Evolutionary conservation across 2,329 filamentous ascomycete genomes (phyloP).

Genomic region (Phialophora verrucosa): DNA sequence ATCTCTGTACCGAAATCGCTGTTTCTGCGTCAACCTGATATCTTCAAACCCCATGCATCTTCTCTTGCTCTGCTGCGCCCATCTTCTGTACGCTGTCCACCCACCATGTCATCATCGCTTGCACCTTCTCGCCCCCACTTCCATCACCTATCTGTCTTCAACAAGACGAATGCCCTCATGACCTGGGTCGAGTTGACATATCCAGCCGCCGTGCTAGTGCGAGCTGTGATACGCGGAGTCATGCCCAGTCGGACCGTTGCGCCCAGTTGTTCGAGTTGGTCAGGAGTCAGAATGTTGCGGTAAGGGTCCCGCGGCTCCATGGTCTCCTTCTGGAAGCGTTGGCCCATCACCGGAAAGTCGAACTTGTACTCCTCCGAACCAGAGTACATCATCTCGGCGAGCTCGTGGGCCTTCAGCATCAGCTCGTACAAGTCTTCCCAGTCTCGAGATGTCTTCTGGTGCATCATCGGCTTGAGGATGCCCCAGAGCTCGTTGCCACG

Average conservation of each 20-base stretch:
- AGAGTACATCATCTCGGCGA: constrained; percentile 29
- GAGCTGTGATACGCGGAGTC: constrained; percentile 24
- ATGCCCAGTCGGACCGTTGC: constrained; percentile 28
- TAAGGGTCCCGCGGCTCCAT: constrained; percentile 24
- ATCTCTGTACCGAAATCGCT: not conserved
- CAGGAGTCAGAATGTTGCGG: constrained; percentile 9
- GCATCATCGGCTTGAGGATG: constrained; percentile 32
- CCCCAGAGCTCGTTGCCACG: constrained; percentile 33
- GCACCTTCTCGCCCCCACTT: not conserved
- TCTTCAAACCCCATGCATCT: not conserved
- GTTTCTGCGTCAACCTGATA: not conserved
- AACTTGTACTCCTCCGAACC: constrained; percentile 34
- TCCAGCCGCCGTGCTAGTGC: constrained; percentile 21
- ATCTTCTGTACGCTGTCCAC: not conserved
- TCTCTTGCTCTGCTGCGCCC: not conserved
- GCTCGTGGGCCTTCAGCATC: constrained; percentile 34
- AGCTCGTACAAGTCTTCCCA: constrained; percentile 33
- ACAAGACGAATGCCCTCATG: constrained; percentile 24
- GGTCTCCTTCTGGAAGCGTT: constrained; percentile 15
- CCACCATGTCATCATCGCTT: not conserved
- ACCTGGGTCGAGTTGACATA: constrained; percentile 20
- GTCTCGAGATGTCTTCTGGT: constrained; percentile 28
- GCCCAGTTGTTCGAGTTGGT: constrained; percentile 24
- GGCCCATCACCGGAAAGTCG: constrained; percentile 19
- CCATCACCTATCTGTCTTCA: constrained; percentile 16